A percentile compares a stretch with the other conserved stretches of the same genome.
These are phyloP conservation scores for Bauhinia variegata DNA, from an alignment of 306 rosid species.

Conservation along the genomic window DNA sequence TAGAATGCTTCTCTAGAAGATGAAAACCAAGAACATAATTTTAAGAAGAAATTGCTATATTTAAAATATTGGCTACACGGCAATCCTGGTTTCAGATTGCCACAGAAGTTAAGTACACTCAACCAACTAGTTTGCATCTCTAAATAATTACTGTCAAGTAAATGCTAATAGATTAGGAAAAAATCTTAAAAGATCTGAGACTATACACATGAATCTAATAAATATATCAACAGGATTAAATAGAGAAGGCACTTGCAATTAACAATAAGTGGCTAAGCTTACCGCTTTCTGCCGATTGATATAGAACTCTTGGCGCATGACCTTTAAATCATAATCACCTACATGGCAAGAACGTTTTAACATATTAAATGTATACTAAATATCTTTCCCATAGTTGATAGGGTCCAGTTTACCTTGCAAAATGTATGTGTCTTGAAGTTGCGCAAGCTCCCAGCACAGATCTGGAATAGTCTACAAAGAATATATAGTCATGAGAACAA, in stretches of 20 bases:
- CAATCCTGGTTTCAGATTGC: too few relatives aligned
- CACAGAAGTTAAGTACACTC: too few relatives aligned
- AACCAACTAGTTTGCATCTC: too few relatives aligned
- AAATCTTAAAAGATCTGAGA: too few relatives aligned
- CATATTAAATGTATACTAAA: background rate
- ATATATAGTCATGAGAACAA: constrained; percentile 12
- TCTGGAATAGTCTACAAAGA: constrained; percentile 76
- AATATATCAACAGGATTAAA: too few relatives aligned
- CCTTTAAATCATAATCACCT: constrained; percentile 99
- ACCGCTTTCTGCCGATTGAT: constrained; percentile 89
- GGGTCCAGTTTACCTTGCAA: constrained; percentile 68
- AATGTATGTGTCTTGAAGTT: constrained; percentile 95
- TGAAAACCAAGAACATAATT: too few relatives aligned
- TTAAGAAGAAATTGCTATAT: too few relatives aligned
- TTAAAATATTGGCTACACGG: too few relatives aligned
- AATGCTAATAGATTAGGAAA: too few relatives aligned
- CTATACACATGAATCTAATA: too few relatives aligned
- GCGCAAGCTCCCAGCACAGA: constrained; percentile 97
- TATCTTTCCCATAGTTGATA: constrained; percentile 28
- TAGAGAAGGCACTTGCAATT: background rate
- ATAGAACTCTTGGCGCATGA: constrained; percentile 96
- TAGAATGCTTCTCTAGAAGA: too few relatives aligned
- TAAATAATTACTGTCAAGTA: too few relatives aligned
- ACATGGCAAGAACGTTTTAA: constrained; percentile 1
- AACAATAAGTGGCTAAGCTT: constrained; percentile 39